These are phyloP conservation scores for Chlorencoelia australis DNA, from an alignment of 2,329 filamentous ascomycete species.

Conservation along the genomic window DNA sequence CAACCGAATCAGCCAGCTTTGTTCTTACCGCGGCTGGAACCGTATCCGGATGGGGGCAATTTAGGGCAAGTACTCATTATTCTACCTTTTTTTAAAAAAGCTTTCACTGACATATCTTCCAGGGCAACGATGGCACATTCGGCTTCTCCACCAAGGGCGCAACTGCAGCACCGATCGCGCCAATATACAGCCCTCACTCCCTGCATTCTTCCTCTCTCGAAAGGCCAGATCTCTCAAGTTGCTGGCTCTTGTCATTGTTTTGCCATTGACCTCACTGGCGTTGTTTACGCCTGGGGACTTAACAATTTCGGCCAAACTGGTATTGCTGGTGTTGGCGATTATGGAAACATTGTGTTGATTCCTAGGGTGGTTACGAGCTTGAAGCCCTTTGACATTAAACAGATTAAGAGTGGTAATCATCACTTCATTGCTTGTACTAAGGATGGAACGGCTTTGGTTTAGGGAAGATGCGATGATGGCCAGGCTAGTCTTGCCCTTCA, in stretches of 20 bases:
- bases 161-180: constrained; percentile 15
- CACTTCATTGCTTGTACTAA: constrained; percentile 59
- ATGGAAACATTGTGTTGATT: constrained; percentile 51
- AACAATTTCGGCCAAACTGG: constrained; percentile 83
- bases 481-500: constrained; percentile 46
- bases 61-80: constrained; percentile 43
- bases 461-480: constrained; percentile 47
- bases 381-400: background rate
- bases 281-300: constrained; percentile 73
- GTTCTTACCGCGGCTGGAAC: constrained; percentile 64
- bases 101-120: constrained; percentile 11
- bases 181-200: constrained; percentile 20
- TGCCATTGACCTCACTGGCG: constrained; percentile 55
- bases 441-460: constrained; percentile 47
- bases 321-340: constrained; percentile 52
- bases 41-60: constrained; percentile 79
- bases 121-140: constrained; percentile 55
- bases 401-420: constrained; percentile 61
- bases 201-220: constrained; percentile 26
- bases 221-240: constrained; percentile 24
- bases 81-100: background rate
- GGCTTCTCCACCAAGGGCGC: constrained; percentile 33
- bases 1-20: constrained; percentile 67
- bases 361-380: constrained; percentile 1
- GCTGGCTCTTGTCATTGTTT: constrained; percentile 74